These are phyloP conservation scores for Fusarium begoniae DNA, from an alignment of 2,329 filamentous ascomycete genomes.

Conservation along the genomic window DNA sequence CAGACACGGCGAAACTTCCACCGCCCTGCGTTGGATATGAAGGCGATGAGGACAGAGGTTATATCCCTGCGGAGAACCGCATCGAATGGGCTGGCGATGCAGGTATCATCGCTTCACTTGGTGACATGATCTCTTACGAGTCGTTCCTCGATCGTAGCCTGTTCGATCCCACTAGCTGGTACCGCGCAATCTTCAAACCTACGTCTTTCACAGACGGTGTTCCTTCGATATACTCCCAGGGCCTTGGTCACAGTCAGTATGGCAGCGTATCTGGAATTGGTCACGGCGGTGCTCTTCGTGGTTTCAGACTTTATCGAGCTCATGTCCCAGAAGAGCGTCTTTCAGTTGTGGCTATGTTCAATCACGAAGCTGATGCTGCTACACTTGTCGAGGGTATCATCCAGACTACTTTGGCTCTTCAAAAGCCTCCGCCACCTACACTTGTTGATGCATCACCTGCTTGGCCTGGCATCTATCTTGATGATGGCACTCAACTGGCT, in stretches of 20 bases:
- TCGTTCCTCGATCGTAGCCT: slow-evolving; percentile 16
- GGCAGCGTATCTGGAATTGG: slow-evolving; percentile 16
- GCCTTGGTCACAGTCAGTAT: slow-evolving; percentile 5
- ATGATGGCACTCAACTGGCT: slow-evolving; percentile 21
- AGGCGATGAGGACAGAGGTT: slow-evolving; percentile 18
- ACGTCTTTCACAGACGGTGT: slow-evolving; percentile 19
- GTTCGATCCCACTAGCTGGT: slow-evolving; percentile 23
- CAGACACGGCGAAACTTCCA: slow-evolving; percentile 20
- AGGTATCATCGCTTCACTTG: slow-evolving; percentile 25
- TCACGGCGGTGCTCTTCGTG: slow-evolving; percentile 22
- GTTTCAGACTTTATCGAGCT: slow-evolving; percentile 21
- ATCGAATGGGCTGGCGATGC: slow-evolving; percentile 30
- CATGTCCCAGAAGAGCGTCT: slow-evolving; percentile 23
- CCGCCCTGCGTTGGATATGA: slow-evolving; percentile 22
- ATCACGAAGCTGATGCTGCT: slow-evolving; percentile 23
- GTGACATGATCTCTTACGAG: slow-evolving; percentile 26
- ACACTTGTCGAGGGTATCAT: slow-evolving; percentile 11
- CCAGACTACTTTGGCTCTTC: slow-evolving; percentile 2
- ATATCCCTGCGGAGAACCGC: slow-evolving; percentile 16
- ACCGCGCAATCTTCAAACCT: slow-evolving; percentile 12
- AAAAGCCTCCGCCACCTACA: slow-evolving; percentile 6
- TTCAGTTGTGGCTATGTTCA: slow-evolving; percentile 26
- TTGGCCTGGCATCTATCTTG: slow-evolving; percentile 22
- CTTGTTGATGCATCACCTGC: neutral
- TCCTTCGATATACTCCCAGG: slow-evolving; percentile 14